A percentile compares a stretch with the other conserved stretches of the same genome.
phyloP scores from a whole-genome alignment of 306 rosid species.

The Potentilla sterilis region DNA sequence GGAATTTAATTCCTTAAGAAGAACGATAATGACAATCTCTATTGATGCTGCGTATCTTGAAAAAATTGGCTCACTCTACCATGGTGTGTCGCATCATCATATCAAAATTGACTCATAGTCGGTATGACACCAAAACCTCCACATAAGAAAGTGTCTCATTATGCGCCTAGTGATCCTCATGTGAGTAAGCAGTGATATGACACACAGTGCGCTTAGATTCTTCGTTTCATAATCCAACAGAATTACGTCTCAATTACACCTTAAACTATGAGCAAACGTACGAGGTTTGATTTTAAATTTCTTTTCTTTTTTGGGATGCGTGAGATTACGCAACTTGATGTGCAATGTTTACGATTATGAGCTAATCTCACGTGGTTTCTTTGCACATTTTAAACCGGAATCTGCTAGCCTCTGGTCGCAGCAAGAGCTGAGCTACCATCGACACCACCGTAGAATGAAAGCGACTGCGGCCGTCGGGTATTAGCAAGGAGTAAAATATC shows the following conservation, averaged over 20 bases:
- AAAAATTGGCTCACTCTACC: background rate
- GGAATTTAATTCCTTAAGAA: slow-evolving; percentile 10
- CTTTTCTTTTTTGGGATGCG: background rate
- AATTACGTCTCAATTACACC: slow-evolving; percentile 21
- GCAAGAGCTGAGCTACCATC: background rate
- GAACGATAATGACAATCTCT: slow-evolving; percentile 12
- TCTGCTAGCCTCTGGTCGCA: background rate
- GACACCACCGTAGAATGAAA: background rate
- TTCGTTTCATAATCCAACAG: slow-evolving; percentile 17
- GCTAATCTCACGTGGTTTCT: background rate
- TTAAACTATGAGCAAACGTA: slow-evolving; percentile 33
- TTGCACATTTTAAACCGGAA: background rate
- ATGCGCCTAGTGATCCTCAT: slow-evolving; percentile 34
- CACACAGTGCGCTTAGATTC: slow-evolving; percentile 18
- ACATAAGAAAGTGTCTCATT: background rate
- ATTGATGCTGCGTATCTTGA: background rate
- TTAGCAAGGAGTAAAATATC: no score
- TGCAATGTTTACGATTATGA: background rate
- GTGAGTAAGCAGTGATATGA: slow-evolving; percentile 33
- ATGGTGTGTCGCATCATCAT: background rate
- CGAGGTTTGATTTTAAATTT: slow-evolving; percentile 39
- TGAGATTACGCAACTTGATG: background rate
- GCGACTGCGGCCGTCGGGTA: background rate
- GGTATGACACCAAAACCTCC: background rate
- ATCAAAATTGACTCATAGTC: background rate